Conservation (phyloP, 805 yeast genomes). For the Ogataea saltuana region DNA sequence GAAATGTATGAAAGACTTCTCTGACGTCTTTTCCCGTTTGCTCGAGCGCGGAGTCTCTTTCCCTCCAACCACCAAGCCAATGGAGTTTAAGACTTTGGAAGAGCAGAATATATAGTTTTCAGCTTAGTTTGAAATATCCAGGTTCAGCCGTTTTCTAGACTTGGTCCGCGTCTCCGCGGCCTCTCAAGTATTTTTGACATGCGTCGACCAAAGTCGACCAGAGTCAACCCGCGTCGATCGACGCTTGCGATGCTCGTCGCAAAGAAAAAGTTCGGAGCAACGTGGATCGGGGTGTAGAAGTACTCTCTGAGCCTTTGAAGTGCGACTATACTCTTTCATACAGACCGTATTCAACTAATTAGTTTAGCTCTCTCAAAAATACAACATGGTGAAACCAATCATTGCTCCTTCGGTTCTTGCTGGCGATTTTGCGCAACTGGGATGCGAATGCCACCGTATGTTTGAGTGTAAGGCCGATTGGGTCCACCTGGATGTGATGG, state of each 20-base stretch:
- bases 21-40: slow-evolving; percentile 46
- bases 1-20: slow-evolving; percentile 50
- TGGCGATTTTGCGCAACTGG: slow-evolving; percentile 86
- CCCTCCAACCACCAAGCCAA: slow-evolving; percentile 47
- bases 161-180: no score
- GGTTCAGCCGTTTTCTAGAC: no score
- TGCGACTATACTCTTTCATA: background rate
- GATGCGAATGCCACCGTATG: slow-evolving; percentile 81
- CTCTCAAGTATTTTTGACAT: no score
- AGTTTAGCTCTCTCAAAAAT: background rate
- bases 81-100: slow-evolving; percentile 63
- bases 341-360: background rate
- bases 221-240: slow-evolving; percentile 6
- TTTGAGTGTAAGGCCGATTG: slow-evolving; percentile 86
- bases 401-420: slow-evolving; percentile 96
- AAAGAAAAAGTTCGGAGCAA: background rate
- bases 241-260: background rate
- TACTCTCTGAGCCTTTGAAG: no score
- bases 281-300: background rate
- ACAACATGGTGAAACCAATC: slow-evolving; percentile 51
- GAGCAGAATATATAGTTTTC: slow-evolving; percentile 58
- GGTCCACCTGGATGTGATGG: slow-evolving; percentile 99
- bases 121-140: no score
- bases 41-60: slow-evolving; percentile 76
- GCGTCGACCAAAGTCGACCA: no score